Base-by-base conservation (phyloP, 2,329 filamentous ascomycete genomes). In the Botrytis byssoidea region DNA sequence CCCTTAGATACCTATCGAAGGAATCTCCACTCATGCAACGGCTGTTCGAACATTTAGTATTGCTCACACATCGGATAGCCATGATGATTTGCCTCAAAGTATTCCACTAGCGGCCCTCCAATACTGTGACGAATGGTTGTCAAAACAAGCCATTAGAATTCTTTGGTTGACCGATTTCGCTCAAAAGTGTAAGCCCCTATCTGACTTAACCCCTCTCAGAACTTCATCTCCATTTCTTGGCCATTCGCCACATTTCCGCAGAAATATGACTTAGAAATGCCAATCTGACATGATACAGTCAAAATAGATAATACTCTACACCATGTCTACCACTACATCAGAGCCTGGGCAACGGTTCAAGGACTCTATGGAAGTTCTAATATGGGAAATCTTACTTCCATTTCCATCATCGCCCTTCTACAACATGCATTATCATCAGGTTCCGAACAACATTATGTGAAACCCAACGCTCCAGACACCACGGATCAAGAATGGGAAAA, bases 261-360 rank as follows among this genome's bases (percentile, higher is more conserved):
- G 44, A 20, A 35, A 25, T 10, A 37, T 25, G 14, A 67, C n/a
- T 32, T 20, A 6, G 44, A 35, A 18, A 25, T 29, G 9, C 29
- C 29, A 48, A 35, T 48, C 10, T 25, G 32, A 32, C 2, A 37
- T 14, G 18, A 67, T 32, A 32, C 57, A 63, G 42, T 71, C 25
- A 20, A 18, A 46, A 37, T 1, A n/a, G 20, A 10, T 14, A 44
- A 18, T 32, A 20, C 25, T 22, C 32, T 71, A 22, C 29, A 12
- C 25, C 25, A 61, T 25, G 44, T 55, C 29, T 75, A 74, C 42
- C 55, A 74, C 67, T 74, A 71, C 40, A 67, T 74, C 29, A 48
- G 73, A 46, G 74, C 72, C 22, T 76, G 73, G 74, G 67, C 72
- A 55, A 71, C 71, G 14, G 8, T 69, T 29, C 29, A 35, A 57